A percentile compares a stretch with the other conserved stretches of the same genome.
These are phyloP conservation scores for Venturia asperata DNA, from an alignment of 2,329 filamentous ascomycete genomes.

Conservation along the genomic window DNA sequence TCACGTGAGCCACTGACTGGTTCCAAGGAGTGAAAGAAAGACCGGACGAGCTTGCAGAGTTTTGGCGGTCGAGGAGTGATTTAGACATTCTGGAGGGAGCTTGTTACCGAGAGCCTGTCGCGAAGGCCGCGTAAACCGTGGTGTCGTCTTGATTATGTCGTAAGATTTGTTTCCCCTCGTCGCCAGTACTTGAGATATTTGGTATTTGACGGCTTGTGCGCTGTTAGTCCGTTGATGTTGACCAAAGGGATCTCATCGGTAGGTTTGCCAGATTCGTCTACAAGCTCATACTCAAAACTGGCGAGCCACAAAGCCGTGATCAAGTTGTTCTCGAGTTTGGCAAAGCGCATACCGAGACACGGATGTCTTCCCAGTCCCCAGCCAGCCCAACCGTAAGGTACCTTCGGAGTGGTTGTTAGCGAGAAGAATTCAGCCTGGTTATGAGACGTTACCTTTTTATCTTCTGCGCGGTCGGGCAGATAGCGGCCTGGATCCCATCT, in stretches of 20 bases:
- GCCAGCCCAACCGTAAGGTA: constrained; percentile 30
- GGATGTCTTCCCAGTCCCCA: constrained; percentile 38
- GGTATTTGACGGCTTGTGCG: not conserved
- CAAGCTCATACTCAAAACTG: constrained; percentile 42
- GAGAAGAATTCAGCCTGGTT: too few relatives aligned
- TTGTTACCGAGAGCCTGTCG: not conserved
- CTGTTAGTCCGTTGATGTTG: constrained; percentile 6
- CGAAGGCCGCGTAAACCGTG: not conserved
- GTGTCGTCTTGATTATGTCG: not conserved
- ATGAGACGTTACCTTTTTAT: constrained; percentile 32
- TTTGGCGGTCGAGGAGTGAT: not conserved
- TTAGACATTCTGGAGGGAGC: not conserved
- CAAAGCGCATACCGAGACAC: constrained; percentile 39
- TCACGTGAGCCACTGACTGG: too few relatives aligned
- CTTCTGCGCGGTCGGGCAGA: constrained; percentile 42
- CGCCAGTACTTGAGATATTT: constrained; percentile 7
- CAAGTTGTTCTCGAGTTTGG: constrained; percentile 47
- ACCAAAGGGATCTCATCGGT: constrained; percentile 26
- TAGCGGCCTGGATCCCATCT: constrained; percentile 48
- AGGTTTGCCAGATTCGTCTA: constrained; percentile 35
- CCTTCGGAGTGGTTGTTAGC: not conserved
- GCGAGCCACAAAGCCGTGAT: constrained; percentile 45
- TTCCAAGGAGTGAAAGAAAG: too few relatives aligned
- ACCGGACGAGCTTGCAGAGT: too few relatives aligned
- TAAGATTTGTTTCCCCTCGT: not conserved